Percentiles rank a stretch among this genome's conserved stretches.
phyloP scores from a whole-genome alignment of 2,329 filamentous ascomycete genomes.

The Penicillium polonicum region DNA sequence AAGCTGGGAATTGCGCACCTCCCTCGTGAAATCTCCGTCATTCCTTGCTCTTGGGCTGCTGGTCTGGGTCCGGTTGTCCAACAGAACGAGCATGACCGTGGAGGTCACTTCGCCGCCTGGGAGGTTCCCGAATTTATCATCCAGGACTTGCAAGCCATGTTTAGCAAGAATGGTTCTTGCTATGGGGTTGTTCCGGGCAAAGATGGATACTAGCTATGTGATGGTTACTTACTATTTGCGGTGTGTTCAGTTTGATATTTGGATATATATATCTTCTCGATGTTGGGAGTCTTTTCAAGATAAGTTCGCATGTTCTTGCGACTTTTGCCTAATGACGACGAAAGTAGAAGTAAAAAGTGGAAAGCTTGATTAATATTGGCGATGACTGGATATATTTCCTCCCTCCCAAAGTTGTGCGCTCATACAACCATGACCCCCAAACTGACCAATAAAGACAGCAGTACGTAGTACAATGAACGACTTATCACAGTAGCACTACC shows the following conservation, averaged over 20 bases:
- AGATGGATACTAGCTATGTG: conserved; percentile 10
- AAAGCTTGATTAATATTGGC: neutral
- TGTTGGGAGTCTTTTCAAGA: too few species aligned
- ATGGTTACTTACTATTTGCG: neutral
- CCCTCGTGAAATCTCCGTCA: conserved; percentile 19
- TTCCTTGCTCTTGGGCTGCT: conserved; percentile 22
- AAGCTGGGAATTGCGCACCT: conserved; percentile 23
- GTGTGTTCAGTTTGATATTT: neutral
- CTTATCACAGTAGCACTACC: neutral
- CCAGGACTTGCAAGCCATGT: conserved; percentile 19
- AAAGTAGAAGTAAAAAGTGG: neutral
- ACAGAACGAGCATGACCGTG: conserved; percentile 17
- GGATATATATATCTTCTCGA: too few species aligned
- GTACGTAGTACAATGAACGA: neutral
- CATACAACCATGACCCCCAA: neutral
- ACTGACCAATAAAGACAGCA: neutral
- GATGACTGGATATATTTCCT: neutral
- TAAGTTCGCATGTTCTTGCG: too few species aligned
- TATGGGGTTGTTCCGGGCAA: conserved; percentile 9
- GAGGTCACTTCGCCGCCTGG: conserved; percentile 27
- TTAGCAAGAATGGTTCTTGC: conserved; percentile 17
- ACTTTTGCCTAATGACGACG: neutral
- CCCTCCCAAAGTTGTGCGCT: neutral
- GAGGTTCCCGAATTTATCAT: conserved; percentile 19
- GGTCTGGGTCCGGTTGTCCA: conserved; percentile 19